Percentiles rank a stretch among this genome's conserved stretches.
Evolutionary conservation across 768 basidiomycete species (phyloP).

Genomic region (Tephrocybe rancida): DNA sequence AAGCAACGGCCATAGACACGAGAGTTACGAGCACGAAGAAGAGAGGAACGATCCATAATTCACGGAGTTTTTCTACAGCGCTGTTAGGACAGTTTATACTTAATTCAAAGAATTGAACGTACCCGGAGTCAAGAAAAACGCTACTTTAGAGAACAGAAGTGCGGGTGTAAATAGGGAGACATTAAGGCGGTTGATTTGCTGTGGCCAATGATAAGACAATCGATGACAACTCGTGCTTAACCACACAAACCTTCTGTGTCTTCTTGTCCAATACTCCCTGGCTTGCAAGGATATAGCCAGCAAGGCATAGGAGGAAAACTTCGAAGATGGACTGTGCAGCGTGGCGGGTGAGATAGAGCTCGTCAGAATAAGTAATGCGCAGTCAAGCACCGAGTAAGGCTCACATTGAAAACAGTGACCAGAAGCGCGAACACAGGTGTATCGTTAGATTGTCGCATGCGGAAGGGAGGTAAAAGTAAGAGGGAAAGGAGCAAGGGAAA

Average conservation of each 20-base stretch:
- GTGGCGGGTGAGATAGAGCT: background rate
- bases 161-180: conserved; percentile 89
- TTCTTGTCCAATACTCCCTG: conserved; percentile 85
- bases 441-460: conserved; percentile 5
- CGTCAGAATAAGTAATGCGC: background rate
- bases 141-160: conserved; percentile 92
- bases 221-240: background rate
- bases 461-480: background rate
- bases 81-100: background rate
- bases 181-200: conserved; percentile 83
- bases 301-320: conserved; percentile 84
- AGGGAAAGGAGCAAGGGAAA: background rate
- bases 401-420: conserved; percentile 59
- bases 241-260: conserved; percentile 73
- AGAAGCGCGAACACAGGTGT: conserved; percentile 48
- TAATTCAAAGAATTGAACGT: conserved; percentile 13
- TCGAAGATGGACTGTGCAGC: conserved; percentile 78
- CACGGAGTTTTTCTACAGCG: conserved; percentile 66
- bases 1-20: conserved; percentile 72
- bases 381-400: conserved; percentile 15
- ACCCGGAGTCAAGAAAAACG: conserved; percentile 87
- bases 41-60: conserved; percentile 84
- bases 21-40: conserved; percentile 81
- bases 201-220: background rate
- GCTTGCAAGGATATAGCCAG: conserved; percentile 80